phyloP scores from a whole-genome alignment of 306 rosid species.

The Medicago arabica region DNA sequence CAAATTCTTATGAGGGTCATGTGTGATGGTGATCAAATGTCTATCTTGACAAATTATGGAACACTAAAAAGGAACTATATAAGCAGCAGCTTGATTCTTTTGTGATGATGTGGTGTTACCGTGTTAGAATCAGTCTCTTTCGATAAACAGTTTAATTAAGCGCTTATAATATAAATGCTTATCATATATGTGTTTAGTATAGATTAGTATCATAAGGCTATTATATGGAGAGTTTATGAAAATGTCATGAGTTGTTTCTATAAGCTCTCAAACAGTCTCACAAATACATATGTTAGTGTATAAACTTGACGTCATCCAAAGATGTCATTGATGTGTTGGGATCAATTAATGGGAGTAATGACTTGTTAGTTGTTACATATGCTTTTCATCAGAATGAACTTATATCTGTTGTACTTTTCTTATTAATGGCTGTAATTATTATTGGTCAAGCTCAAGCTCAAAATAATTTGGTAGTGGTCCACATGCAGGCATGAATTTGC shows the following conservation, averaged over 20 bases:
- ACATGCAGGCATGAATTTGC: background rate
- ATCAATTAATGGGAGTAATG: background rate
- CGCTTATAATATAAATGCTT: background rate
- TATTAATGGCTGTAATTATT: background rate
- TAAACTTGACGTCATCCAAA: too few relatives aligned
- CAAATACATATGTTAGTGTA: too few relatives aligned
- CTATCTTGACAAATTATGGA: background rate
- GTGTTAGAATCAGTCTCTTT: background rate
- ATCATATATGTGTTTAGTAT: background rate
- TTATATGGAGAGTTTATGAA: too few relatives aligned
- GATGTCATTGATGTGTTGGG: background rate
- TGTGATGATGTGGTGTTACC: background rate
- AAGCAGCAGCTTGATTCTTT: too few relatives aligned
- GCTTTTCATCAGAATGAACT: background rate
- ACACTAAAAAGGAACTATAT: too few relatives aligned
- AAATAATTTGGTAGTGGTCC: conserved; percentile 6
- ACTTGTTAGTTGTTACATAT: background rate
- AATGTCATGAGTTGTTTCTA: background rate
- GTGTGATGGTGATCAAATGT: background rate
- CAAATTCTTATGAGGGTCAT: background rate
- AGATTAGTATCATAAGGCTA: too few relatives aligned
- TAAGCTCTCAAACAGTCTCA: background rate
- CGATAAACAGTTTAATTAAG: background rate
- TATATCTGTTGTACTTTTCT: background rate
- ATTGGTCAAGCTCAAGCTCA: background rate